phyloP scores from a whole-genome alignment of 2,329 filamentous ascomycete species.

The Ilyonectria robusta region DNA sequence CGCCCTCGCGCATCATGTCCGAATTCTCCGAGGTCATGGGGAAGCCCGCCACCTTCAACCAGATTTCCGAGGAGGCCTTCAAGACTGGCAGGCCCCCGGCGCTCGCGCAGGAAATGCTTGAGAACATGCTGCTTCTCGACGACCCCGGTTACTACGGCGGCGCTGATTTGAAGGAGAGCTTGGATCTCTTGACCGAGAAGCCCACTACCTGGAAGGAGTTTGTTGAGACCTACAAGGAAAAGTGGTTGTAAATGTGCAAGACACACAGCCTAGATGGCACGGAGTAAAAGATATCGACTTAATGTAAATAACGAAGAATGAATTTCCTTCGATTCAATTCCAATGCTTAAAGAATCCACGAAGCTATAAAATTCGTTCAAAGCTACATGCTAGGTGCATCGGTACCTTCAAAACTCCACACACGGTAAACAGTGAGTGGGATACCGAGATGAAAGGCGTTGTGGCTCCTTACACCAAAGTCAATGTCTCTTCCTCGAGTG shows the following conservation, averaged over 20 bases:
- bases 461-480: neutral
- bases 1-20: constrained; percentile 49
- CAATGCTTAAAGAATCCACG: too few relatives aligned
- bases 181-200: constrained; percentile 53
- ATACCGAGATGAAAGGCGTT: too few relatives aligned
- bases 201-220: constrained; percentile 57
- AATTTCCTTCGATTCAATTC: neutral
- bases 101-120: constrained; percentile 54
- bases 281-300: neutral
- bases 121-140: constrained; percentile 60
- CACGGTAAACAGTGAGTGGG: too few relatives aligned
- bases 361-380: too few relatives aligned
- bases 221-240: constrained; percentile 50
- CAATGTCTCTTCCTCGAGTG: neutral
- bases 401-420: too few relatives aligned
- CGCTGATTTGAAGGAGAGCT: constrained; percentile 51
- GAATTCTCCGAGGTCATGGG: constrained; percentile 54
- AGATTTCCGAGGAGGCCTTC: constrained; percentile 53
- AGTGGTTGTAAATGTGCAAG: constrained; percentile 39
- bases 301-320: neutral
- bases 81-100: constrained; percentile 51
- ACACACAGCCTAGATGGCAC: neutral
- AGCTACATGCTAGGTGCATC: too few relatives aligned
- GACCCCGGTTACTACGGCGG: constrained; percentile 59
- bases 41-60: constrained; percentile 48